Evolutionary conservation across 2,329 filamentous ascomycete species (phyloP).

Genomic region (Phaeoacremonium minimum): DNA sequence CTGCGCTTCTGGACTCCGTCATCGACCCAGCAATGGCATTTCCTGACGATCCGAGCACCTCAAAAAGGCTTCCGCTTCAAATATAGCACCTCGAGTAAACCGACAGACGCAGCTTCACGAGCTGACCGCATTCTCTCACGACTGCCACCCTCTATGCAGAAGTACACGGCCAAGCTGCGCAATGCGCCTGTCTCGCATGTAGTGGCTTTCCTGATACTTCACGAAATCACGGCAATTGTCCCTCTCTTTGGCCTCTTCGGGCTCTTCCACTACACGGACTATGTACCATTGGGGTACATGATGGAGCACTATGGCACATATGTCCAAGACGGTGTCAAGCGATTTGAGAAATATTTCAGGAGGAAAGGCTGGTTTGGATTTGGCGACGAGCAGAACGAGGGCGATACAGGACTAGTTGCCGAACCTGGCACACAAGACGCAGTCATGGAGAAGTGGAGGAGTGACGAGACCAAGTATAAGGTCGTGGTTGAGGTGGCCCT

Average conservation of each 20-base stretch:
- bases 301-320: constrained; percentile 43
- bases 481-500: constrained; percentile 71
- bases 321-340: constrained; percentile 60
- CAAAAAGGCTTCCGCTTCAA: too few species aligned
- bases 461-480: constrained; percentile 42
- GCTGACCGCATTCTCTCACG: constrained; percentile 43
- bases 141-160: constrained; percentile 63
- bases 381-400: constrained; percentile 22
- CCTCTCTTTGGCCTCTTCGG: constrained; percentile 72
- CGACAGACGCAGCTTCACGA: constrained; percentile 24
- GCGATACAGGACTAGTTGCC: constrained; percentile 30
- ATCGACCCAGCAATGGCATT: too few species aligned
- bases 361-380: constrained; percentile 79
- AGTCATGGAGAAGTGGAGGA: constrained; percentile 29
- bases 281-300: constrained; percentile 59
- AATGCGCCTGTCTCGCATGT: constrained; percentile 78
- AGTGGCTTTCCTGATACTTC: constrained; percentile 80
- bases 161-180: constrained; percentile 66
- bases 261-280: constrained; percentile 74
- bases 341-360: constrained; percentile 73
- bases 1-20: too few species aligned
- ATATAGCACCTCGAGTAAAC: too few species aligned
- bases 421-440: constrained; percentile 17
- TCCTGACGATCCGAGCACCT: too few species aligned
- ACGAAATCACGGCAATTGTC: constrained; percentile 84